A percentile compares a stretch with the other conserved stretches of the same genome.
phyloP scores from a whole-genome alignment of 2,329 filamentous ascomycete genomes.

The Ophiostoma sp. region DNA sequence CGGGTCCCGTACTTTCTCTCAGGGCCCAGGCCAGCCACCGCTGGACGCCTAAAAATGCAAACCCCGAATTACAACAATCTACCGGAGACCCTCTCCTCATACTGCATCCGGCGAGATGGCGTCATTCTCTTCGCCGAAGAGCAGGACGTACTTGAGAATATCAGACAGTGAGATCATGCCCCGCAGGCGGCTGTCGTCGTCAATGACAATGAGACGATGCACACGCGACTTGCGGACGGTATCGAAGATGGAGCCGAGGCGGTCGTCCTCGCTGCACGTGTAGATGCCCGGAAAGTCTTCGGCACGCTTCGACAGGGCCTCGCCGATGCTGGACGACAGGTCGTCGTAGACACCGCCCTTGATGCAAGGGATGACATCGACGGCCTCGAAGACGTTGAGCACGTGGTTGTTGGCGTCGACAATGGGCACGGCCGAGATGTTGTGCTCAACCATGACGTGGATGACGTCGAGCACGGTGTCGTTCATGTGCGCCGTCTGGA shows the following conservation, averaged over 20 bases:
- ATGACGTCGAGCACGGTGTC: conserved; percentile 93
- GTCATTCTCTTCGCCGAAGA: conserved; percentile 70
- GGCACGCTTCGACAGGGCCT: conserved; percentile 81
- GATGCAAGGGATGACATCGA: conserved; percentile 95
- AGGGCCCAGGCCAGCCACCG: neutral
- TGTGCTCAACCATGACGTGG: conserved; percentile 85
- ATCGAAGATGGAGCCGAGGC: conserved; percentile 93
- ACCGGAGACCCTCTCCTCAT: neutral
- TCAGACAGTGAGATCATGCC: conserved; percentile 93
- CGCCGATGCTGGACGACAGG: conserved; percentile 79
- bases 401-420: conserved; percentile 75
- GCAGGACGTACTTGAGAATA: conserved; percentile 90
- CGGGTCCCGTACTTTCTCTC: neutral
- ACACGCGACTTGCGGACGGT: conserved; percentile 94
- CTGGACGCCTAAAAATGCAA: conserved; percentile 9
- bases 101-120: conserved; percentile 17
- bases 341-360: conserved; percentile 93
- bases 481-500: conserved; percentile 84
- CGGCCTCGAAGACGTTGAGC: conserved; percentile 95
- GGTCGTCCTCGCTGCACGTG: conserved; percentile 88
- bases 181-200: conserved; percentile 81
- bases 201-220: conserved; percentile 88
- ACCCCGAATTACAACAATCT: neutral
- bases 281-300: conserved; percentile 96
- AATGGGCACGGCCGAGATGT: conserved; percentile 93